Evolutionary conservation across 2,329 filamentous ascomycete genomes (phyloP), one percentile per base, ranked within the genome.

Genomic region (Madurella mycetomatis): DNA sequence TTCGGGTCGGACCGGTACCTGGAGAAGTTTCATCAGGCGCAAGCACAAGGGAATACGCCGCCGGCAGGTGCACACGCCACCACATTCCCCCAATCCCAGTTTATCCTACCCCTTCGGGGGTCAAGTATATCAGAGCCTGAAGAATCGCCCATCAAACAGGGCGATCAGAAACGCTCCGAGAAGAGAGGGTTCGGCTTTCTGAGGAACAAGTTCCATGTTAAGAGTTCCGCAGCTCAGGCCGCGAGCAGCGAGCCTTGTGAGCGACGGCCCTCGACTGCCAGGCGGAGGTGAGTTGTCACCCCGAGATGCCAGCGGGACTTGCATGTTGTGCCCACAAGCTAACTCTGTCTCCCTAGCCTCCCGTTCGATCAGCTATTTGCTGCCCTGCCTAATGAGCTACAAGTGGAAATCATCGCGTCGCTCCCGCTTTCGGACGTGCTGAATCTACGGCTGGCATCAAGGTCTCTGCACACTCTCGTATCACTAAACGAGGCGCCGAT

Each of bases 1-100:
- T 86, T 86, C 70, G 83, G 82, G 57, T 86, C 83, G 43, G 75
- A 81, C 68, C 80, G 80, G 60, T 86, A 84, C 65, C 82, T 85
- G 60, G 77, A 78, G 51, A 86, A 86, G 70, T 68, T 85, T 57
- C 76, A 73, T 54, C 79, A 83, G 69, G 76, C 74, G 65, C 34
- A 37, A 37, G 34, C 34, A 11, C 71, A 78, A 71, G 16, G 74
- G 76, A 60, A 67, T 71, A 59, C 72, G n/a, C 18, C 55, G 25
- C 8, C 51, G 5, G 25, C 53, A 19, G 16, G 43, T 13, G 15
- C 53, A 41, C 40, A 51, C n/a, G 32, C 41, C 15, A 11, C 50
- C 37, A 49, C 37, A 1, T 30, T 55, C 18, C 17, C 54, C 4
- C 54, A 62, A 15, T 61, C 62, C 2, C 62, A 56, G n/a, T 68